These are phyloP conservation scores for Danielozyma ontarioensis DNA, from an alignment of 805 yeast species.

Conservation along the genomic window DNA sequence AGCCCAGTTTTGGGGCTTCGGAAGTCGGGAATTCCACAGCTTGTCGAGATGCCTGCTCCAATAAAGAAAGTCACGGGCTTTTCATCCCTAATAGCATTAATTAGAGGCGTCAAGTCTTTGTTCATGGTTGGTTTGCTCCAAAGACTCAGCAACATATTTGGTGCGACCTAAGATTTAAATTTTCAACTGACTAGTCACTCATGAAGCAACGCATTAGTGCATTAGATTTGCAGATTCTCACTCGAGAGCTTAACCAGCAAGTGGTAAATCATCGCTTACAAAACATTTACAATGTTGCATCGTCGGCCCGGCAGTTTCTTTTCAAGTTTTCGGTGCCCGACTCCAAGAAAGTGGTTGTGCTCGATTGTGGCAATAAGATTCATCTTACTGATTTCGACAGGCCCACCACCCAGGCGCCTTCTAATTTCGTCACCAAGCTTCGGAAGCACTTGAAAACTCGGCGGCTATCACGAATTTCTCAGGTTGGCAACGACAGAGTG, in stretches of 20 bases:
- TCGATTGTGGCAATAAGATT: constrained; percentile 82
- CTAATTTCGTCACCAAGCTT: constrained; percentile 78
- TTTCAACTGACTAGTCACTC: constrained; percentile 1
- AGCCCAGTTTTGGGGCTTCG: constrained; percentile 87
- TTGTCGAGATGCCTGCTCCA: constrained; percentile 94
- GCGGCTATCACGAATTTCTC: constrained; percentile 66
- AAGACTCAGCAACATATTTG: background rate
- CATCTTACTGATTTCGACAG: constrained; percentile 79
- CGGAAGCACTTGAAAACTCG: constrained; percentile 83
- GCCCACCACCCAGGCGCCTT: constrained; percentile 75
- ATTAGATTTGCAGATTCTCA: constrained; percentile 69
- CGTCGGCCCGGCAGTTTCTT: constrained; percentile 66
- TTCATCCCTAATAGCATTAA: constrained; percentile 19
- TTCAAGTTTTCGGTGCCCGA: constrained; percentile 81
- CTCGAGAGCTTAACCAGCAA: constrained; percentile 55
- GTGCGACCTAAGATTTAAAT: background rate
- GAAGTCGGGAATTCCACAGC: constrained; percentile 94
- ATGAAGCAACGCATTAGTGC: constrained; percentile 78
- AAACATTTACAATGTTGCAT: constrained; percentile 77
- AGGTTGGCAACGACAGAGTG: constrained; percentile 78
- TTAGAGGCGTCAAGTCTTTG: constrained; percentile 20
- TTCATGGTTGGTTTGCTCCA: constrained; percentile 7
- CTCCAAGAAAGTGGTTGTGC: constrained; percentile 65
- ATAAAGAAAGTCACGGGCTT: constrained; percentile 59
- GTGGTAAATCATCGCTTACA: constrained; percentile 67